Evolutionary conservation across 768 basidiomycete genomes (phyloP), one percentile per base, ranked within the genome.

Genomic region (Tulasnella sp.): DNA sequence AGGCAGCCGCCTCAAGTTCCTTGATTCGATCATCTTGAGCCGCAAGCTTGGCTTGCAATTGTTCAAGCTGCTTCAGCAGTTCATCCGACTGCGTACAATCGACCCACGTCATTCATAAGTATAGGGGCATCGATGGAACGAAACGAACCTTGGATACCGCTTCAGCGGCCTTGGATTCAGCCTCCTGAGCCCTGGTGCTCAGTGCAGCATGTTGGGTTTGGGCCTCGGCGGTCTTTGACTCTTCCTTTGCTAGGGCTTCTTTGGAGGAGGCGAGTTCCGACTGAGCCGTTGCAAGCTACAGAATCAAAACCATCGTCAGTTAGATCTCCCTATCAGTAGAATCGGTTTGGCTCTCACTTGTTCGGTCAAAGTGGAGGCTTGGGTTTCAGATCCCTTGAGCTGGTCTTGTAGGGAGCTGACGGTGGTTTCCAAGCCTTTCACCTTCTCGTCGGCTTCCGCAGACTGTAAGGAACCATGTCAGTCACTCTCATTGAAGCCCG

Each of bases 31-130:
- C 48, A 22, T 77, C 76, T 31, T 40, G 5, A 14, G 46, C 76
- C n/a, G 46, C 44, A n/a, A 77, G 76, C 20, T 77, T 77, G 58
- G 76, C 76, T 77, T 77, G 41, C 76, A 77, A 50, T 34, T 50
- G 46, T 64, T 48, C 58, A 22, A 77, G n/a, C 24, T 58, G 41
- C 46, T 54, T 28, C 22, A 44, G 48, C 1, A 77, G 40, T 22
- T 64, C 58, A 18, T 77, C 48, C 20, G 31, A 31, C 76, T 77
- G 40, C 24, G 40, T 28, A 34, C 5, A 18, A 75, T 42, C 6
- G 16, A 18, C 40, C 9, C 16, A 14, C 3, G 54, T 28, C 18
- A 46, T 41, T 69, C 20, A 77, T n/a, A n/a, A 11, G n/a, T 9
- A 28, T 5, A 24, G 37, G n/a, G 22, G 37, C 12, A 8, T 73